A percentile compares a stretch with the other conserved stretches of the same genome.
These are phyloP conservation scores for Mycena galopus DNA, from an alignment of 768 basidiomycete species.

Conservation along the genomic window DNA sequence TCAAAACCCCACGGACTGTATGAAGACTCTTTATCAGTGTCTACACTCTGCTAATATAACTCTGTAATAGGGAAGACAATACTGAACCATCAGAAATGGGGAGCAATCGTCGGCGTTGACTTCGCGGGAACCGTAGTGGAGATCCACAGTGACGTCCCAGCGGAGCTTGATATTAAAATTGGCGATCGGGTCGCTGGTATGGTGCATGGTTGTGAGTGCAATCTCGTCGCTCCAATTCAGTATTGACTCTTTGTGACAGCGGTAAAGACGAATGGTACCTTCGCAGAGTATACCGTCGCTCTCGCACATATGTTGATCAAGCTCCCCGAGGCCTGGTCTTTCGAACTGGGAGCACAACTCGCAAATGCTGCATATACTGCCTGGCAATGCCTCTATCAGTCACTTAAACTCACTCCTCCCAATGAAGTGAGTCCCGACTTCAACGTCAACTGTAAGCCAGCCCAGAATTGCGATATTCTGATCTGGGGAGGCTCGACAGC, in stretches of 20 bases:
- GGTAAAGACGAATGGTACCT: not conserved
- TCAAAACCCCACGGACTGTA: conserved; percentile 44
- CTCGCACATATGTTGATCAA: not conserved
- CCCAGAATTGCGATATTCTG: no score
- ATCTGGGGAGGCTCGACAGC: no score
- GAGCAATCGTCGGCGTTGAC: not conserved
- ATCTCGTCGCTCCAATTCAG: not conserved
- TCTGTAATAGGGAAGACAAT: not conserved
- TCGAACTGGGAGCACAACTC: conserved; percentile 3
- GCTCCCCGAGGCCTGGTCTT: not conserved
- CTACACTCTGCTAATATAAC: not conserved
- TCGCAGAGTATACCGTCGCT: not conserved
- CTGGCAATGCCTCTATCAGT: no score
- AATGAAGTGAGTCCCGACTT: no score
- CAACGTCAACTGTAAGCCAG: no score
- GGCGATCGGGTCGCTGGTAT: not conserved
- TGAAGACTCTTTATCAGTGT: no score
- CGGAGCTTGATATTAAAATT: not conserved
- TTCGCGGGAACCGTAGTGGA: not conserved
- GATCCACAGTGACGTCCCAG: conserved; percentile 34
- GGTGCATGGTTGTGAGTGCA: not conserved
- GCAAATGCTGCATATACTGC: no score
- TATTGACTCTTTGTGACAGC: not conserved
- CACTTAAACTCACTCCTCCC: no score
- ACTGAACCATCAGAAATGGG: not conserved